Evolutionary conservation across 192 early-diverging fungal species (phyloP), one percentile per base, ranked within the genome.

Genomic region (Gigaspora rosea): DNA sequence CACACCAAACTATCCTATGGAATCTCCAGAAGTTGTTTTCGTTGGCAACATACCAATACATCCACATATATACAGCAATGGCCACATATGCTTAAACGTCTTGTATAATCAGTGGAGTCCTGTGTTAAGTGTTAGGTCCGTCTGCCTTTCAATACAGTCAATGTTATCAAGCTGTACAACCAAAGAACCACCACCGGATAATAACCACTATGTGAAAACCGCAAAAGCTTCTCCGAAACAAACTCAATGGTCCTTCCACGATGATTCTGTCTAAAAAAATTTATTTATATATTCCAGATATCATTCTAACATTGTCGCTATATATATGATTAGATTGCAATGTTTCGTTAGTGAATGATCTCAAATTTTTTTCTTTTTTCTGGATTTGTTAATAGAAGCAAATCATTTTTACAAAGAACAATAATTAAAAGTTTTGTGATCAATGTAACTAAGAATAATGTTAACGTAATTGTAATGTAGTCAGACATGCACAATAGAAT

Each of bases 61-160:
- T 70, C 93, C 93, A 47, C 93, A 94, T 78, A 84, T 87, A 83
- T 95, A 95, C 80, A 90, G 90, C 83, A 98, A 98, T 79, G 96
- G 96, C n/a, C 97, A 98, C 75, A 98, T 98, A 64, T 98, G 97
- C 79, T 81, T 98, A 46, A 96, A 95, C 76, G 97, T 98, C 69
- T 88, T 98, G 52, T 97, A 97, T 81, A 91, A 91, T 78, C 89
- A 96, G 48, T 98, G 97, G 97, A 91, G 89, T 22, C 97, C 97
- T 0, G 97, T 96, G 0, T 86, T 97, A 76, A 97, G 96, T 7
- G 93, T 97, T 32, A 88, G 90, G 36, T 90, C 92, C 3, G 91
- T 98, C 13, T 98, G 96, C 76, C 85, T 98, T 71, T 95, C 93
- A 0, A 89, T 98, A 33, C 88, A 92, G 61, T 96, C 95, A 63